Percentiles rank a stretch among this genome's conserved stretches.
Conservation (phyloP, 1,284 basidiomycete species). For the Ustilago tritici region DNA sequence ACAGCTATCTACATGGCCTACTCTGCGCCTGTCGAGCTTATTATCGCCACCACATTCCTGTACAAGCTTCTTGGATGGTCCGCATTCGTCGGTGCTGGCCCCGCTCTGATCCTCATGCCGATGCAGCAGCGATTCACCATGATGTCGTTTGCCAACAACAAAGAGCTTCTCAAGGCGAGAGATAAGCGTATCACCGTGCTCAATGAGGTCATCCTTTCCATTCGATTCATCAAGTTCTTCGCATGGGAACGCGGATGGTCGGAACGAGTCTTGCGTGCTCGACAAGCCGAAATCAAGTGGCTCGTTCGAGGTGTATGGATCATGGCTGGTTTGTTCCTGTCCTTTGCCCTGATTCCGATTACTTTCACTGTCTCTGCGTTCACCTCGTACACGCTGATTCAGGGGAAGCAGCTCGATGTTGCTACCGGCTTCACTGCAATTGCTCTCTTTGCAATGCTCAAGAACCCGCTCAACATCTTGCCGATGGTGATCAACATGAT, state of each 20-base stretch:
- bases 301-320: conserved; percentile 15
- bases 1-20: conserved; percentile 33
- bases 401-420: conserved; percentile 42
- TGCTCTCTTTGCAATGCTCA: conserved; percentile 56
- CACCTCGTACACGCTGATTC: conserved; percentile 48
- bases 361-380: conserved; percentile 50
- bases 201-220: conserved; percentile 51
- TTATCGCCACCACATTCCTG: conserved; percentile 47
- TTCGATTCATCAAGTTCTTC: conserved; percentile 61
- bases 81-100: conserved; percentile 47
- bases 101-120: conserved; percentile 43
- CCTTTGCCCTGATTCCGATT: conserved; percentile 43
- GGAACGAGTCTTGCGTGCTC: conserved; percentile 25
- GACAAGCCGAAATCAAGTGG: conserved; percentile 38
- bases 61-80: conserved; percentile 57
- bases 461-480: conserved; percentile 49
- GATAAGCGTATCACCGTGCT: conserved; percentile 49
- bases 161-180: conserved; percentile 20
- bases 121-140: conserved; percentile 40
- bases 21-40: conserved; percentile 48
- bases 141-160: conserved; percentile 20
- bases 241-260: conserved; percentile 55
- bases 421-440: conserved; percentile 56
- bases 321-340: conserved; percentile 10
- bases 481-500: conserved; percentile 54